A percentile compares a stretch with the other conserved stretches of the same genome.
phyloP scores from a whole-genome alignment of 345 rosid species.

The Bruguiera gymnorhiza region DNA sequence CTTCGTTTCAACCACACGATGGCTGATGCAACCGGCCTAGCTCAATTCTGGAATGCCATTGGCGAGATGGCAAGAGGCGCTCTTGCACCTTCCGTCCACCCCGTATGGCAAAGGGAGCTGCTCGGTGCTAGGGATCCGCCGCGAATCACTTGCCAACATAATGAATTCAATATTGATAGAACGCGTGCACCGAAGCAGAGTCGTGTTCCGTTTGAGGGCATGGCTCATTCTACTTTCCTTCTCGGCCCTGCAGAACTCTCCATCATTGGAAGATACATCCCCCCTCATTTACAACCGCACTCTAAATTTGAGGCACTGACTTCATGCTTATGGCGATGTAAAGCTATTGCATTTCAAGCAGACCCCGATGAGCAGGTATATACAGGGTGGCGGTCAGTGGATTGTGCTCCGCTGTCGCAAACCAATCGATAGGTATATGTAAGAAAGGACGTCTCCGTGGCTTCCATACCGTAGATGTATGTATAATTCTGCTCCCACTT shows the following conservation, averaged over 20 bases:
- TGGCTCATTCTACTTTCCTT: neutral
- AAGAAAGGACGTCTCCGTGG: too few species aligned
- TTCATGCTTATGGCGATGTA: constrained; percentile 8
- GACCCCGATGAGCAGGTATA: neutral
- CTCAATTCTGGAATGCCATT: constrained; percentile 1
- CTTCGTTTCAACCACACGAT: constrained; percentile 15
- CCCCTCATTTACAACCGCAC: neutral
- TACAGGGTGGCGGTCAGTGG: too few species aligned
- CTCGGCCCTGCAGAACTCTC: neutral
- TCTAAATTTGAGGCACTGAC: constrained; percentile 2
- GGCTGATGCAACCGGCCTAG: neutral
- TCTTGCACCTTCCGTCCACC: constrained; percentile 2
- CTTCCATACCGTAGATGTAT: too few species aligned
- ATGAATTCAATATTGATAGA: constrained; percentile 5
- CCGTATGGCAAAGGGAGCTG: constrained; percentile 13
- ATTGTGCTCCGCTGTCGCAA: too few species aligned
- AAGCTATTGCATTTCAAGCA: neutral
- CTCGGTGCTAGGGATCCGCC: constrained; percentile 9
- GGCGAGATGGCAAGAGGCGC: constrained; percentile 20
- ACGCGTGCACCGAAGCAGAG: neutral
- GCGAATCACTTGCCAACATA: neutral
- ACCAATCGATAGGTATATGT: too few species aligned
- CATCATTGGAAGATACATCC: neutral
- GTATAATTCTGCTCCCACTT: too few species aligned
- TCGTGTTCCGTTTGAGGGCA: neutral